A percentile compares a stretch with the other conserved stretches of the same genome.
Conservation (phyloP, 2,329 filamentous ascomycete species). For the Zalaria obscura region DNA sequence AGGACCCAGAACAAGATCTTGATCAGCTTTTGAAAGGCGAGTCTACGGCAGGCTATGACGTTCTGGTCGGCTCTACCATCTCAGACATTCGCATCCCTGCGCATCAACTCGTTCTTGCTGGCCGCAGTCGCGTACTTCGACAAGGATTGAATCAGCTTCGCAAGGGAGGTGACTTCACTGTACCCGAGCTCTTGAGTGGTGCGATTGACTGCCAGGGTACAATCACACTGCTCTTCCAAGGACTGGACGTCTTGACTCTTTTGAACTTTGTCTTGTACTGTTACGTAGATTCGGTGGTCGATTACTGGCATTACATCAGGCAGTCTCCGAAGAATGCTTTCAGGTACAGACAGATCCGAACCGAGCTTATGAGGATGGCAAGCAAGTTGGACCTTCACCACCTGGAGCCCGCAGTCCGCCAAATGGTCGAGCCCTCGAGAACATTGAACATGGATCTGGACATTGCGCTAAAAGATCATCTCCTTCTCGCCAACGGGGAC, state of each 20-base stretch:
- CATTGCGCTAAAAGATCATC: slow-evolving; percentile 50
- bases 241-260: slow-evolving; percentile 63
- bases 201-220: slow-evolving; percentile 36
- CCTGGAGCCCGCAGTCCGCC: slow-evolving; percentile 63
- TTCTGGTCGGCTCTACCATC: slow-evolving; percentile 36
- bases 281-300: slow-evolving; percentile 67
- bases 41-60: slow-evolving; percentile 23
- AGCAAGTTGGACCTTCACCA: slow-evolving; percentile 53
- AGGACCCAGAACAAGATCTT: slow-evolving; percentile 53
- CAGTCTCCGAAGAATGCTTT: slow-evolving; percentile 51
- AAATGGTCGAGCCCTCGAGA: slow-evolving; percentile 52
- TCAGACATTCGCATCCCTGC: slow-evolving; percentile 64
- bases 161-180: slow-evolving; percentile 36
- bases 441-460: slow-evolving; percentile 58
- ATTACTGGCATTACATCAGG: slow-evolving; percentile 72
- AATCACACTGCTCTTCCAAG: slow-evolving; percentile 49
- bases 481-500: slow-evolving; percentile 69
- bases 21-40: slow-evolving; percentile 29
- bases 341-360: slow-evolving; percentile 65
- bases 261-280: slow-evolving; percentile 67
- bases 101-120: slow-evolving; percentile 68
- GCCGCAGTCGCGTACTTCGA: slow-evolving; percentile 57
- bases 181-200: slow-evolving; percentile 48
- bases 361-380: slow-evolving; percentile 78
- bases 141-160: slow-evolving; percentile 34